Evolutionary conservation across 2,329 filamentous ascomycete genomes (phyloP).

Genomic region (Phaeosphaeriaceae sp.): DNA sequence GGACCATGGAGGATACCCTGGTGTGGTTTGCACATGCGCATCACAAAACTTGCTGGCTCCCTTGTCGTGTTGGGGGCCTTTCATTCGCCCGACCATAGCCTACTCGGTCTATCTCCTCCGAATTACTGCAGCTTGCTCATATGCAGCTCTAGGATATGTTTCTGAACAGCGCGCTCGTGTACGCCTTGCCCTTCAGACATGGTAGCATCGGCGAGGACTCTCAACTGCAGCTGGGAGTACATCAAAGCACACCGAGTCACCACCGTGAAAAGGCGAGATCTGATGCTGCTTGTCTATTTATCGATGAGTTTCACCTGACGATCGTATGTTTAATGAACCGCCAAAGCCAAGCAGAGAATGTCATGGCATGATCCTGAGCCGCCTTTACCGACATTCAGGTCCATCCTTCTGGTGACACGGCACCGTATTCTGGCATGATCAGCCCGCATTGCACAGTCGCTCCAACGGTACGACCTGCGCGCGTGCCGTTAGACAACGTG

Average conservation of each 20-base stretch:
- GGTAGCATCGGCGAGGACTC: background rate
- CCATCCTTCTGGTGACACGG: background rate
- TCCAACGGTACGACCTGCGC: conserved; percentile 9
- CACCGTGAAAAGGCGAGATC: background rate
- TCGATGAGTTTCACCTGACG: too few species aligned
- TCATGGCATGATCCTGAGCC: background rate
- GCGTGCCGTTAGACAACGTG: conserved; percentile 14
- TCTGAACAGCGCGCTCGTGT: background rate
- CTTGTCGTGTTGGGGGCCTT: background rate
- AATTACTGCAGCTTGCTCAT: background rate
- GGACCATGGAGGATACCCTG: background rate
- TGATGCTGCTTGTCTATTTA: background rate
- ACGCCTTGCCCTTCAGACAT: background rate
- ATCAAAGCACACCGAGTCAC: background rate
- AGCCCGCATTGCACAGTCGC: background rate
- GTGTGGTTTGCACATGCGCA: background rate
- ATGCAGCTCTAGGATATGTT: background rate
- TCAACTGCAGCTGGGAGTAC: background rate
- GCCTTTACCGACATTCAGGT: background rate
- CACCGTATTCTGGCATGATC: background rate
- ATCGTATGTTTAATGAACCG: background rate
- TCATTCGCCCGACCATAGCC: background rate
- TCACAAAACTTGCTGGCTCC: background rate
- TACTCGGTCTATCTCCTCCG: background rate
- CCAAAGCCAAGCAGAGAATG: background rate